These are phyloP conservation scores for Zanthoxylum bungeanum DNA, from an alignment of 345 rosid species.

Conservation along the genomic window DNA sequence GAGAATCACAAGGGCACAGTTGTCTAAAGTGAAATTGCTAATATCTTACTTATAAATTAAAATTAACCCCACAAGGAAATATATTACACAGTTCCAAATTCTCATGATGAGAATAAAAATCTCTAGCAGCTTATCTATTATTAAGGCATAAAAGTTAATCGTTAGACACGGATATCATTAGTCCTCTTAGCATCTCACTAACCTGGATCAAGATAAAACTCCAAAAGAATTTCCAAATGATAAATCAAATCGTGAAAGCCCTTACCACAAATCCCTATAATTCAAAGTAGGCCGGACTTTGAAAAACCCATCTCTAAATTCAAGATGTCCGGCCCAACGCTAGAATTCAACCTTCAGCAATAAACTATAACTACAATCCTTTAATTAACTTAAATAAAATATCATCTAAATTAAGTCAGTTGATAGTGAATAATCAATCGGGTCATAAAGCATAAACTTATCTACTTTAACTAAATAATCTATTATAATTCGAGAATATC, in stretches of 20 bases:
- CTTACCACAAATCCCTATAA: too few species aligned
- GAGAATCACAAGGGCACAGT: neutral
- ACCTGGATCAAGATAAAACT: neutral
- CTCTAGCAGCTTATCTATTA: neutral
- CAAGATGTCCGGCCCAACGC: too few species aligned
- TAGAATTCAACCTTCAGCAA: neutral
- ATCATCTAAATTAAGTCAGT: neutral
- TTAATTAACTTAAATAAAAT: neutral
- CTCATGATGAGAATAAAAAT: neutral
- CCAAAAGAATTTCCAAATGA: neutral
- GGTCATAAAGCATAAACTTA: neutral
- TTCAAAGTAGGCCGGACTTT: too few species aligned
- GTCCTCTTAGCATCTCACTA: neutral
- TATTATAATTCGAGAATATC: neutral
- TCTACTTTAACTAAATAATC: neutral
- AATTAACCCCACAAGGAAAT: neutral
- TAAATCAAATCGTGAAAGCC: neutral
- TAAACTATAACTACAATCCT: neutral
- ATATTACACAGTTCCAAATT: neutral
- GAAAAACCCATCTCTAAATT: too few species aligned
- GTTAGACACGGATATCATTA: neutral
- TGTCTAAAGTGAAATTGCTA: neutral
- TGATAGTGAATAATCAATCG: neutral
- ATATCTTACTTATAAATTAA: neutral
- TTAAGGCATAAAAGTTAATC: too few species aligned